These are phyloP conservation scores for Yamadazyma jaroonii DNA, from an alignment of 1,139 yeast species.

Conservation along the genomic window DNA sequence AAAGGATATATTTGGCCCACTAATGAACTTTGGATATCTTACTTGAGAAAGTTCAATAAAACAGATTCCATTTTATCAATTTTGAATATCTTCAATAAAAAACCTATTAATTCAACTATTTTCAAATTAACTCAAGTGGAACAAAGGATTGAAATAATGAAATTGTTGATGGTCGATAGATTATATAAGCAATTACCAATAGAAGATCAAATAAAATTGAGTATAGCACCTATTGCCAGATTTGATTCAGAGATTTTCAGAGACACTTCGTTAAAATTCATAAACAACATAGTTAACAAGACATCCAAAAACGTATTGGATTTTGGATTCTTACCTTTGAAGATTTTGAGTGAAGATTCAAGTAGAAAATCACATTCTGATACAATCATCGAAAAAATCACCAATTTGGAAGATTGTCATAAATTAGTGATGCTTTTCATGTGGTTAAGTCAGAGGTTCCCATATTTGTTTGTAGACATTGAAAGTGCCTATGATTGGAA, in stretches of 20 bases:
- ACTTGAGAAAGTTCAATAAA: constrained; percentile 53
- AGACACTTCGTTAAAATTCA: constrained; percentile 29
- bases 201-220: constrained; percentile 56
- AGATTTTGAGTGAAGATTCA: constrained; percentile 23
- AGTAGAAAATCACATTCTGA: constrained; percentile 14
- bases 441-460: constrained; percentile 89
- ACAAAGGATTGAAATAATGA: constrained; percentile 40
- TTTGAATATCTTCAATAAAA: constrained; percentile 39
- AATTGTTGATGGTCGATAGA: constrained; percentile 39
- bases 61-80: constrained; percentile 44
- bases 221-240: constrained; percentile 55
- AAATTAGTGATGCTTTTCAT: constrained; percentile 64
- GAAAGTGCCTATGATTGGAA: constrained; percentile 73
- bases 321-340: constrained; percentile 35
- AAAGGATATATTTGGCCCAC: constrained; percentile 74
- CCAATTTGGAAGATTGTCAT: constrained; percentile 66
- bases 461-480: constrained; percentile 72
- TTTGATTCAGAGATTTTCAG: constrained; percentile 24
- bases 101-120: constrained; percentile 19
- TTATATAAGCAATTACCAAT: constrained; percentile 25
- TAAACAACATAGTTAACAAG: constrained; percentile 36
- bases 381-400: constrained; percentile 36
- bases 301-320: constrained; percentile 43
- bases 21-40: constrained; percentile 56
- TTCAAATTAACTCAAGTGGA: constrained; percentile 46